These are phyloP conservation scores for Colletotrichum phormii DNA, from an alignment of 2,329 filamentous ascomycete species.

Conservation along the genomic window DNA sequence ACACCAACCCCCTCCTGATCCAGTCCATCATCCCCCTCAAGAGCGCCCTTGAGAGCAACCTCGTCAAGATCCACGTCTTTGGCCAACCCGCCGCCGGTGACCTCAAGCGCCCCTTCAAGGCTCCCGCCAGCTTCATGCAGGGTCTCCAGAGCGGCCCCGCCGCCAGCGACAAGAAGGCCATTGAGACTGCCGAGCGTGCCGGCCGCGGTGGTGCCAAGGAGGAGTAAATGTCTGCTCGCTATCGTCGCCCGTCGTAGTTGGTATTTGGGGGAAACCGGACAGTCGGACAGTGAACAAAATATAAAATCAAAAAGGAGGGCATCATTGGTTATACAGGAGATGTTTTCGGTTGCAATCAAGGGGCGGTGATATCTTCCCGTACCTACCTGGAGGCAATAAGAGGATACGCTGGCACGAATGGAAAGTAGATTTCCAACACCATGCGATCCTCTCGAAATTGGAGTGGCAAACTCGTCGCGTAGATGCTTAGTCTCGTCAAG, in stretches of 20 bases:
- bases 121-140: slow-evolving; percentile 82
- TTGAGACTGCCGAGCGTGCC: slow-evolving; percentile 83
- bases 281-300: slow-evolving; percentile 21
- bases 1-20: slow-evolving; percentile 98
- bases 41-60: slow-evolving; percentile 92
- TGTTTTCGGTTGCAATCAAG: not conserved
- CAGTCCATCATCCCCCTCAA: slow-evolving; percentile 99
- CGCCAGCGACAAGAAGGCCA: slow-evolving; percentile 92
- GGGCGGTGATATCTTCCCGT: not conserved
- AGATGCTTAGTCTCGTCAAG: slow-evolving; percentile 13
- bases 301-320: slow-evolving; percentile 35
- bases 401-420: not conserved
- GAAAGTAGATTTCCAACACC: not conserved
- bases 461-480: slow-evolving; percentile 4
- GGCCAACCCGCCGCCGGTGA: slow-evolving; percentile 89
- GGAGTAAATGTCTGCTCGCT: slow-evolving; percentile 61
- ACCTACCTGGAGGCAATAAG: not conserved
- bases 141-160: slow-evolving; percentile 78
- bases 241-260: not conserved
- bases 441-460: not conserved
- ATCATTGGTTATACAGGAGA: not conserved
- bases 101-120: slow-evolving; percentile 96
- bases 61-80: slow-evolving; percentile 94
- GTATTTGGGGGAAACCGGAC: not conserved
- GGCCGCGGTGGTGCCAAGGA: slow-evolving; percentile 79